Base-by-base conservation (phyloP, 805 yeast species). In the Cyberlindnera xishuangbannaensis region DNA sequence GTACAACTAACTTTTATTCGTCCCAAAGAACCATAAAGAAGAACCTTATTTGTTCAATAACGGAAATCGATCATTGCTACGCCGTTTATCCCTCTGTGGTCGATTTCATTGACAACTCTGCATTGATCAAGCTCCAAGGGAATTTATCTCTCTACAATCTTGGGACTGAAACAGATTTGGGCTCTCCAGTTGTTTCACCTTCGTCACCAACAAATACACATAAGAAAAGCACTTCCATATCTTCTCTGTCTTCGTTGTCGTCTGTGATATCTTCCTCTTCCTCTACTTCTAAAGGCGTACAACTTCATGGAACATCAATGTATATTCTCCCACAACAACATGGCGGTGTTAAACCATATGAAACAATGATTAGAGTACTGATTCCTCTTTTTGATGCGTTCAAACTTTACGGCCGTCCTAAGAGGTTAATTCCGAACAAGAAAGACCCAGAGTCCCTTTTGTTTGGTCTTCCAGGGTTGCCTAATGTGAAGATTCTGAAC, bases 381-480 rank as follows among this genome's bases (percentile, higher is more conserved):
- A 66, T 83, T 20, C 90, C 86, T 29, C 64, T 81, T 14, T 70
- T 78, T 62, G 84, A 83, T 52, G 65, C 80, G 4, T 83, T 81
- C 58, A 71, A 69, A 49, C 55, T 83, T 29, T 83, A 83, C 48
- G 94, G 94, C 7, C 66, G 92, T 44, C 92, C 94, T 1, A 62
- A 65, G 27, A 75, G 67, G 44, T 66, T 83, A 42, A 63, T 67
- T 36, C 72, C 84, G 15, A 70, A 71, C 44, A 77, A 79, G 55
- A 61, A 59, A 12, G 73, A 78, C 44, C 56, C 62, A 14, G 48
- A 61, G 2, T 77, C 85, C 2, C 53, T 83, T 47, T 59, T 83
- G 21, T 83, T 80, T 61, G 90, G 80, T 0, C 63, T 83, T 39
- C 94, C 94, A 5, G 73, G 77, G 15, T 64, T 83, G 47, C 94